A percentile compares a stretch with the other conserved stretches of the same genome.
Evolutionary conservation across 2,329 filamentous ascomycete species (phyloP).

Genomic region (Didymella keratinophila): DNA sequence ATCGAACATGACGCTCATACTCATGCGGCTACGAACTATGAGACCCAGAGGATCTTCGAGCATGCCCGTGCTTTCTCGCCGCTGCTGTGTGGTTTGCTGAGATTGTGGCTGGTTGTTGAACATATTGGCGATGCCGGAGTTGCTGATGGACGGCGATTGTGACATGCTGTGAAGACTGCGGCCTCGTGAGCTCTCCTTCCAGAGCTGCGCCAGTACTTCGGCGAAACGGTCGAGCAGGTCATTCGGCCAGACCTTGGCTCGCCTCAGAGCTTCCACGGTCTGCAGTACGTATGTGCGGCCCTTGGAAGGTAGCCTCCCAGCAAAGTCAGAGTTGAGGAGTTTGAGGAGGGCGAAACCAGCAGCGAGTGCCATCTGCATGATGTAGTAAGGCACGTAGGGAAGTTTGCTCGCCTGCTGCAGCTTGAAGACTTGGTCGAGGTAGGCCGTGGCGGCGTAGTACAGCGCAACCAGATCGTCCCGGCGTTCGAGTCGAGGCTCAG

Average conservation of each 20-base stretch:
- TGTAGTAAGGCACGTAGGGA: slow-evolving; percentile 75
- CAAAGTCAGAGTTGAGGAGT: slow-evolving; percentile 77
- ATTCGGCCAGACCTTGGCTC: slow-evolving; percentile 77
- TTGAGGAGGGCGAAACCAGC: slow-evolving; percentile 80
- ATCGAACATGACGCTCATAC: slow-evolving; percentile 85
- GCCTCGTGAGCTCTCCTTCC: slow-evolving; percentile 66
- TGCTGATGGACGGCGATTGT: slow-evolving; percentile 47
- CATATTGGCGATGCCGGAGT: slow-evolving; percentile 42
- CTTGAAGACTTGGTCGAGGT: slow-evolving; percentile 67
- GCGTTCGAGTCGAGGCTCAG: slow-evolving; percentile 67
- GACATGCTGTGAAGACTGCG: slow-evolving; percentile 49
- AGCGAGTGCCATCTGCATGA: slow-evolving; percentile 86
- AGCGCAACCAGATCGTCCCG: slow-evolving; percentile 75
- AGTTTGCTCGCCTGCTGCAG: slow-evolving; percentile 65
- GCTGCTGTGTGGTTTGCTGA: slow-evolving; percentile 34
- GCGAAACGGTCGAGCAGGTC: slow-evolving; percentile 81
- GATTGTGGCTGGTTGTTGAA: slow-evolving; percentile 41
- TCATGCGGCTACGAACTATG: slow-evolving; percentile 83
- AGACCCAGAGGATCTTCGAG: slow-evolving; percentile 77
- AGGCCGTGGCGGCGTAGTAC: slow-evolving; percentile 74
- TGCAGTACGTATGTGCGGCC: slow-evolving; percentile 73
- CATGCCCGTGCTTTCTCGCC: slow-evolving; percentile 39
- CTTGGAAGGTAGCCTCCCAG: slow-evolving; percentile 69
- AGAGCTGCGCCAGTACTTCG: slow-evolving; percentile 87
- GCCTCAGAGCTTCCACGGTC: slow-evolving; percentile 73